A percentile compares a stretch with the other conserved stretches of the same genome.
These are phyloP conservation scores for Ogataea nonfermentans DNA, from an alignment of 805 yeast genomes.

Conservation along the genomic window DNA sequence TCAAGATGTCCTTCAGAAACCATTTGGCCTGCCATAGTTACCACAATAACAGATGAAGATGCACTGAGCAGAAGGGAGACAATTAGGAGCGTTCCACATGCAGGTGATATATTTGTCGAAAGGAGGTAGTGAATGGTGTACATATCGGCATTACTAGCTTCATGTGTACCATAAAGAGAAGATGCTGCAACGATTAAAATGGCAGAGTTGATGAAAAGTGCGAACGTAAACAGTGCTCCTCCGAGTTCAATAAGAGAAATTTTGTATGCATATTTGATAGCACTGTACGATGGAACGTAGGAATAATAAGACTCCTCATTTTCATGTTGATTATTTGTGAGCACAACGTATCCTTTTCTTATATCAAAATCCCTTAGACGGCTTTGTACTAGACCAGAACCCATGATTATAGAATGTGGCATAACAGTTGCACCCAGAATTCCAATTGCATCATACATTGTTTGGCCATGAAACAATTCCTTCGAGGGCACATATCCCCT, in stretches of 20 bases:
- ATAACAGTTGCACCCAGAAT: slow-evolving; percentile 51
- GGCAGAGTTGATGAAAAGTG: slow-evolving; percentile 79
- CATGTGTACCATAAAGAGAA: slow-evolving; percentile 63
- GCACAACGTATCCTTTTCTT: slow-evolving; percentile 35
- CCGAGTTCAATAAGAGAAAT: slow-evolving; percentile 67
- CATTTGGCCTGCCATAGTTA: slow-evolving; percentile 88
- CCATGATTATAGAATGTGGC: slow-evolving; percentile 50
- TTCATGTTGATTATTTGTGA: too few species aligned
- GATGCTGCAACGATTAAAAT: slow-evolving; percentile 77
- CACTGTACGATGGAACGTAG: slow-evolving; percentile 65
- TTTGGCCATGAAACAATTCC: slow-evolving; percentile 41
- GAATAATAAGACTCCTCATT: slow-evolving; percentile 41
- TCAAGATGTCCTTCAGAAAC: slow-evolving; percentile 83
- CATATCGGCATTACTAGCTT: slow-evolving; percentile 67
- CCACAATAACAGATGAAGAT: slow-evolving; percentile 82
- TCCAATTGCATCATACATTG: slow-evolving; percentile 47
- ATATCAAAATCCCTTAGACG: slow-evolving; percentile 46
- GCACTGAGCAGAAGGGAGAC: slow-evolving; percentile 76
- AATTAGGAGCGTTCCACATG: slow-evolving; percentile 80
- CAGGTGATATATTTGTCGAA: slow-evolving; percentile 55
- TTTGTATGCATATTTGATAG: slow-evolving; percentile 64
- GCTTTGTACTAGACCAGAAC: slow-evolving; percentile 49
- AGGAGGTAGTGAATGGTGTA: slow-evolving; percentile 67
- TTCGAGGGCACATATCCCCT: slow-evolving; percentile 45
- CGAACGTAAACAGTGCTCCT: slow-evolving; percentile 68